Conservation (phyloP, 768 basidiomycete genomes). For the Austroboletus festivus region DNA sequence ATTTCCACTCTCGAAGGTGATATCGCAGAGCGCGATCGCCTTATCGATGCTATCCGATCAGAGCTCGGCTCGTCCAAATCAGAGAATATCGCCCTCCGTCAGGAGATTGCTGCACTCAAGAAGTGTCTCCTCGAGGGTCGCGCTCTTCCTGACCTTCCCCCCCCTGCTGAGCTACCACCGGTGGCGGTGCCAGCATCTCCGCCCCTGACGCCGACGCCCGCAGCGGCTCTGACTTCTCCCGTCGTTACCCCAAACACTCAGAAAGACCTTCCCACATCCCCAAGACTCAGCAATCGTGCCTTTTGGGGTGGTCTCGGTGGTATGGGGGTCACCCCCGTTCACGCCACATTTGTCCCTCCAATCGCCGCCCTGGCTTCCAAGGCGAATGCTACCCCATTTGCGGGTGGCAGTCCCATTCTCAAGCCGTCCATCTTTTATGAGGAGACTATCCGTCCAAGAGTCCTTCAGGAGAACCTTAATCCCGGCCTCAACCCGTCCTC, state of each 20-base stretch:
- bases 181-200: constrained; percentile 38
- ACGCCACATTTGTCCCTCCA: constrained; percentile 80
- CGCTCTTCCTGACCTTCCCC: constrained; percentile 43
- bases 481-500: constrained; percentile 23
- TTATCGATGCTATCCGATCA: constrained; percentile 82
- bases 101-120: constrained; percentile 74
- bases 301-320: constrained; percentile 84
- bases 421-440: constrained; percentile 32
- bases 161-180: constrained; percentile 40
- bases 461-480: constrained; percentile 25
- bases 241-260: constrained; percentile 66
- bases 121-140: constrained; percentile 70
- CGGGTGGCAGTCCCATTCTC: constrained; percentile 28
- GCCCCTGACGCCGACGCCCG: constrained; percentile 28
- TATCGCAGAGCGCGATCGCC: constrained; percentile 86
- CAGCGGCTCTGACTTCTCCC: constrained; percentile 18
- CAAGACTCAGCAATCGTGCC: constrained; percentile 44
- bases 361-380: constrained; percentile 36
- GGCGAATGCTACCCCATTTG: constrained; percentile 10
- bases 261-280: constrained; percentile 71
- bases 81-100: constrained; percentile 80
- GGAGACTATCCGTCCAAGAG: constrained; percentile 23
- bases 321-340: constrained; percentile 79
- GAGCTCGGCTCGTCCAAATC: constrained; percentile 77
- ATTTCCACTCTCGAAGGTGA: constrained; percentile 92